These are phyloP conservation scores for Dryadomyces sulphureus DNA, from an alignment of 2,329 filamentous ascomycete genomes.

Conservation along the genomic window DNA sequence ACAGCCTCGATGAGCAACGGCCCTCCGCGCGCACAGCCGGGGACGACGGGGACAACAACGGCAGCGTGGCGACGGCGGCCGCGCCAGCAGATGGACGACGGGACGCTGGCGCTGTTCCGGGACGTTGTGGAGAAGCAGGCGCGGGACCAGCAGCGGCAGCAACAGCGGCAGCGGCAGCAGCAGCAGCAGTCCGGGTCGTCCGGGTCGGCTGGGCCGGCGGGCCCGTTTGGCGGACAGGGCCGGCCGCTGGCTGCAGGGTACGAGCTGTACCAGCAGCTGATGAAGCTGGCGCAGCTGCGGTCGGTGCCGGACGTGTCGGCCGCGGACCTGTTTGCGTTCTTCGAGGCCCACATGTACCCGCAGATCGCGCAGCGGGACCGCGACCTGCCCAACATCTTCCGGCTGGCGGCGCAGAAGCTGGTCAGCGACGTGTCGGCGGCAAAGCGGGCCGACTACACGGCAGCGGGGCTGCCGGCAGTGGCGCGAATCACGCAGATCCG, in stretches of 20 bases:
- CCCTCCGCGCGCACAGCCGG: too few relatives aligned
- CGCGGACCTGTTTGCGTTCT: constrained; percentile 17
- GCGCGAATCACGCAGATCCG: constrained; percentile 22
- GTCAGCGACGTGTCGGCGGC: constrained; percentile 18
- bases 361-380: constrained; percentile 12
- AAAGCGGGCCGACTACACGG: constrained; percentile 18
- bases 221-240: constrained; percentile 1
- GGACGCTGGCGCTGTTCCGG: constrained; percentile 11
- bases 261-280: constrained; percentile 15
- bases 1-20: too few relatives aligned
- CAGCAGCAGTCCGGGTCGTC: not conserved
- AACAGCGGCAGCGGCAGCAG: not conserved
- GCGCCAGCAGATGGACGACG: constrained; percentile 2
- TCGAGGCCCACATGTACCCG: constrained; percentile 18
- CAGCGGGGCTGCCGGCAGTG: constrained; percentile 20
- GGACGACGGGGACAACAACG: not conserved
- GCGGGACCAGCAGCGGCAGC: not conserved
- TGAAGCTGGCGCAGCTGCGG: constrained; percentile 16
- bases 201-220: not conserved
- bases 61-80: too few relatives aligned
- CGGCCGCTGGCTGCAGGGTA: constrained; percentile 6
- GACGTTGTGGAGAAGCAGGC: constrained; percentile 6
- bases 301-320: constrained; percentile 9
- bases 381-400: constrained; percentile 18
- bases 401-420: constrained; percentile 15